These are phyloP conservation scores for Penicillium sclerotiorum DNA, from an alignment of 2,329 filamentous ascomycete species.

Conservation along the genomic window DNA sequence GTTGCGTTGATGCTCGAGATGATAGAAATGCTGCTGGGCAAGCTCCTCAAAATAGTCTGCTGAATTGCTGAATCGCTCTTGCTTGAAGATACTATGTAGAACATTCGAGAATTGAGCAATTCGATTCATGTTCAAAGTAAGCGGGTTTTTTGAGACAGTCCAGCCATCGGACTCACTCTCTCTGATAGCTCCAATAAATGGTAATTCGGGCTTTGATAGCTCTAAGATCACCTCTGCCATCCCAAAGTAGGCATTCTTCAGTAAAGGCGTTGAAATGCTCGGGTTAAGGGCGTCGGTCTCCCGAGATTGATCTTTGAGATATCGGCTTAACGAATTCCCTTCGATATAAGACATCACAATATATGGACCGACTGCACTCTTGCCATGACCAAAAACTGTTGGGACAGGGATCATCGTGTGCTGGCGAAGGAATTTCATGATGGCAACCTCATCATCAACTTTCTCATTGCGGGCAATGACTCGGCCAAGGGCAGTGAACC, in stretches of 20 bases:
- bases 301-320: constrained; percentile 24
- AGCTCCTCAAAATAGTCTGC: constrained; percentile 32
- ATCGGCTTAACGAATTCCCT: constrained; percentile 23
- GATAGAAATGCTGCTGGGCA: constrained; percentile 27
- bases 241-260: constrained; percentile 26
- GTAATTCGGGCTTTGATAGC: constrained; percentile 28
- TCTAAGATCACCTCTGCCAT: constrained; percentile 32
- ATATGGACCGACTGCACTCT: constrained; percentile 25
- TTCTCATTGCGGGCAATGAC: constrained; percentile 32
- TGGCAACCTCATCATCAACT: constrained; percentile 29
- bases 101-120: constrained; percentile 28
- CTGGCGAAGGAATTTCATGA: constrained; percentile 28
- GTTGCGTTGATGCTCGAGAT: constrained; percentile 32
- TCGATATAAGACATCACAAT: constrained; percentile 32
- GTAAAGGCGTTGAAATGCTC: constrained; percentile 17
- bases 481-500: constrained; percentile 32
- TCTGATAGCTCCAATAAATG: constrained; percentile 27
- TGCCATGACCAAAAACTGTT: constrained; percentile 23
- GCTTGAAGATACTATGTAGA: constrained; percentile 18
- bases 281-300: constrained; percentile 18
- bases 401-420: constrained; percentile 30
- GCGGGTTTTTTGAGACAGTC: constrained; percentile 19
- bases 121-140: constrained; percentile 33
- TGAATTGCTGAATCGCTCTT: constrained; percentile 23
- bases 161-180: constrained; percentile 16